Conservation (phyloP, 2,329 filamentous ascomycete genomes). For the Pseudocercospora musae region DNA sequence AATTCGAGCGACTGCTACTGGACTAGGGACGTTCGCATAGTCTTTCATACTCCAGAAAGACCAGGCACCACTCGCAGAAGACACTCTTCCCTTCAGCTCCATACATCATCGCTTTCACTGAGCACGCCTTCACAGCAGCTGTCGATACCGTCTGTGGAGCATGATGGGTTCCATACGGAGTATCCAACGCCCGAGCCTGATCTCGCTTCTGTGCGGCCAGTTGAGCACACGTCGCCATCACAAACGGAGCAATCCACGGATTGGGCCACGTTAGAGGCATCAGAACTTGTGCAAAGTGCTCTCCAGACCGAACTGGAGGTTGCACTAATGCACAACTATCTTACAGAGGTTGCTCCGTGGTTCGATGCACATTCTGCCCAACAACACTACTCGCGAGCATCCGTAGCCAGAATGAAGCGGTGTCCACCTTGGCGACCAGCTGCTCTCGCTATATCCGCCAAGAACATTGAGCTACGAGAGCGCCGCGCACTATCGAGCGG, state of each 20-base stretch:
- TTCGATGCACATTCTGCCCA: conserved; percentile 14
- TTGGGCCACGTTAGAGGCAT: conserved; percentile 13
- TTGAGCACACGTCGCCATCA: conserved; percentile 1
- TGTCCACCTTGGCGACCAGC: conserved; percentile 18
- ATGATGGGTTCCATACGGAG: conserved; percentile 1
- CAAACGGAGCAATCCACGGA: conserved; percentile 11
- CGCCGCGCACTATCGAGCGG: conserved; percentile 6
- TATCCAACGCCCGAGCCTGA: not conserved
- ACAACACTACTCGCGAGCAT: conserved; percentile 14
- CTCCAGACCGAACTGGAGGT: conserved; percentile 11
- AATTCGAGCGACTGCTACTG: conserved; percentile 10
- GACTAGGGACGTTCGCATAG: conserved; percentile 13
- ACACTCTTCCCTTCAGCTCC: not conserved
- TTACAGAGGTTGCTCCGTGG: conserved; percentile 15
- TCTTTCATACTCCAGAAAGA: conserved; percentile 13
- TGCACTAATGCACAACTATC: conserved; percentile 16
- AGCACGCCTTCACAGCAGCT: not conserved
- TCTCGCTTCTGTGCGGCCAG: conserved; percentile 5
- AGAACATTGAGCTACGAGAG: conserved; percentile 15
- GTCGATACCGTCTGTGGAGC: not conserved
- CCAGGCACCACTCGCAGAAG: not conserved
- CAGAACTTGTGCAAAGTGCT: conserved; percentile 14
- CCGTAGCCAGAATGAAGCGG: conserved; percentile 12
- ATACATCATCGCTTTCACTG: not conserved
- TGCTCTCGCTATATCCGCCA: conserved; percentile 14